Conservation (phyloP, 2,329 filamentous ascomycete species). For the Malbranchea zuffiana region DNA sequence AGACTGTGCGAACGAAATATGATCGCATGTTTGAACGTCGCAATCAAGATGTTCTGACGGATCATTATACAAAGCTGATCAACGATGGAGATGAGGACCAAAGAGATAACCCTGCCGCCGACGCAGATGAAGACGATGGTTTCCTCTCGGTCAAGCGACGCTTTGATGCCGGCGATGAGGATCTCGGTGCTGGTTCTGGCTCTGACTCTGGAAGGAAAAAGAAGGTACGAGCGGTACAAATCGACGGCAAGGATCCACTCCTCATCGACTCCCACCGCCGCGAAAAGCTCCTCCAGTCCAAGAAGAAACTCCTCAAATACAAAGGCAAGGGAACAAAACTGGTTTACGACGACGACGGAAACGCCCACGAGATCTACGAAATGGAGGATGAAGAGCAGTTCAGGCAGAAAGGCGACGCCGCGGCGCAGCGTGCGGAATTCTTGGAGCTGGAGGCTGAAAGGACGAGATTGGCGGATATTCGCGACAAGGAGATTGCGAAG, state of each 20-base stretch:
- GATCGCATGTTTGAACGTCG: constrained; percentile 96
- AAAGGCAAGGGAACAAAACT: constrained; percentile 78
- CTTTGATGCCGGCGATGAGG: constrained; percentile 59
- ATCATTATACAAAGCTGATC: constrained; percentile 83
- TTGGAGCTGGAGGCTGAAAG: constrained; percentile 62
- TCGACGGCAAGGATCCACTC: constrained; percentile 57
- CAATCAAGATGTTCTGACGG: constrained; percentile 91
- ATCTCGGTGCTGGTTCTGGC: constrained; percentile 31
- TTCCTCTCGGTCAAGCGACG: constrained; percentile 85
- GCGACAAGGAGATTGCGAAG: constrained; percentile 71
- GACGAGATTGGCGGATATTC: constrained; percentile 63
- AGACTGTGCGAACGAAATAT: constrained; percentile 79
- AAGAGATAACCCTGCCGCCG: constrained; percentile 29
- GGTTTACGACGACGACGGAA: constrained; percentile 85
- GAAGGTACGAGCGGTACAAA: constrained; percentile 32
- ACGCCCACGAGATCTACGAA: constrained; percentile 74
- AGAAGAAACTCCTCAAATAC: constrained; percentile 86
- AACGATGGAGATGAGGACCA: constrained; percentile 42
- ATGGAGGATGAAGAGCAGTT: constrained; percentile 79
- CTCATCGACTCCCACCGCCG: constrained; percentile 88
- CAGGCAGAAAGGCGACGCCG: constrained; percentile 59
- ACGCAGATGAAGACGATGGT: constrained; percentile 59
- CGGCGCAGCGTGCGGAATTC: constrained; percentile 66
- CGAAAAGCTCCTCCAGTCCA: constrained; percentile 88
- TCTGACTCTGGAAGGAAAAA: constrained; percentile 27